Evolutionary conservation across 208 protist genomes (phyloP).

Genomic region (Naegleria gruberi): DNA sequence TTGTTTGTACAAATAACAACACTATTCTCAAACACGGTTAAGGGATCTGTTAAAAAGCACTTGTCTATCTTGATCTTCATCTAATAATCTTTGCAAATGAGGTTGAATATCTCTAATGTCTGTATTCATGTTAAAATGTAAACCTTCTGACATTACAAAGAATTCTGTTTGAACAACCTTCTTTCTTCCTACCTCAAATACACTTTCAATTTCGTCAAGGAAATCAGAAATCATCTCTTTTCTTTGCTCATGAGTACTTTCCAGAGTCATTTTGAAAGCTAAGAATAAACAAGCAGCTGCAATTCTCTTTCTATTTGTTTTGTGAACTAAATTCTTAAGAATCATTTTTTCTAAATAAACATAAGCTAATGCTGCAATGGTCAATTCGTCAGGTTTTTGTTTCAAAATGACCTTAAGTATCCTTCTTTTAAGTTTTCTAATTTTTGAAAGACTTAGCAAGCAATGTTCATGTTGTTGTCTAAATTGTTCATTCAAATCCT

Average conservation of each 20-base stretch:
- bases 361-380: constrained; percentile 29
- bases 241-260: neutral
- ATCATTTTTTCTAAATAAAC: constrained; percentile 41
- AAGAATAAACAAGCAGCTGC: constrained; percentile 28
- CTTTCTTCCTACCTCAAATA: neutral
- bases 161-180: neutral
- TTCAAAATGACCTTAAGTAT: neutral
- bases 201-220: neutral
- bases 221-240: neutral
- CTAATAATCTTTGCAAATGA: neutral
- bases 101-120: neutral
- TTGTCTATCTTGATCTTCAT: neutral
- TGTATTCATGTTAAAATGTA: neutral
- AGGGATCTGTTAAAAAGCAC: neutral
- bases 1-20: neutral
- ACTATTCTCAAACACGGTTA: neutral
- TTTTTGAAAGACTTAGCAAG: constrained; percentile 27
- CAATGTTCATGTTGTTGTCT: constrained; percentile 23
- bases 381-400: neutral
- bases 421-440: constrained; percentile 32
- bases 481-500: constrained; percentile 36
- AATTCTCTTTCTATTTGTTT: constrained; percentile 32
- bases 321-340: constrained; percentile 33
- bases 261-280: constrained; percentile 22
- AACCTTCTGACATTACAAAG: neutral